These are phyloP conservation scores for Tephrocybe sp. DNA, from an alignment of 768 basidiomycete species.

Conservation along the genomic window DNA sequence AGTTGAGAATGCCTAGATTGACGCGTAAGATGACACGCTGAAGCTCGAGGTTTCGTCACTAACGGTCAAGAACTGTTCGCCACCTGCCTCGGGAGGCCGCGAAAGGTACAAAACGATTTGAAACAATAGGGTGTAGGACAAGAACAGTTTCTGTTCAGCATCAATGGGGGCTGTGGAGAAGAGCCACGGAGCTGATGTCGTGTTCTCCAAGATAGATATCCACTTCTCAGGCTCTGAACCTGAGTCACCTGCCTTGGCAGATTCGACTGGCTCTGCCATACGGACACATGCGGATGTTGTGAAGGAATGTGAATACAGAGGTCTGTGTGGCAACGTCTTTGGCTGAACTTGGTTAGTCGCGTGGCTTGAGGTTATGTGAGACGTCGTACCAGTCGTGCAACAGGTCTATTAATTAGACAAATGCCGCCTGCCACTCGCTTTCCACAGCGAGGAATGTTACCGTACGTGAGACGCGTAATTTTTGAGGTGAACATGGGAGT, in stretches of 20 bases:
- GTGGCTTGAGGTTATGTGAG: too few species aligned
- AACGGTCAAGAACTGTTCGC: conserved; percentile 20
- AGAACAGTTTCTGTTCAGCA: conserved; percentile 15
- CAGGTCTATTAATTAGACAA: not conserved
- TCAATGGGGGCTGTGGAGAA: conserved; percentile 12
- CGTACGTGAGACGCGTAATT: not conserved
- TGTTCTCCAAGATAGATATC: conserved; percentile 22
- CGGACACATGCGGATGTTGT: not conserved
- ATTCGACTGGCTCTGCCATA: not conserved
- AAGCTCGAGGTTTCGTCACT: conserved; percentile 2
- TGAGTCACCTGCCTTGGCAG: not conserved
- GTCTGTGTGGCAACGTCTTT: not conserved
- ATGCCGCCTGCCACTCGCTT: not conserved
- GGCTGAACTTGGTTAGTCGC: not conserved
- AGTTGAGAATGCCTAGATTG: conserved; percentile 20
- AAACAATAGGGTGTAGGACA: conserved; percentile 22
- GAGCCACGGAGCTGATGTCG: conserved; percentile 22
- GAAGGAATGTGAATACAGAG: not conserved
- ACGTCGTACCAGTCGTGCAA: not conserved
- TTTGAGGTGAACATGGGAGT: not conserved
- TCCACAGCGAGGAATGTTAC: not conserved
- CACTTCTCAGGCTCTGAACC: conserved; percentile 11
- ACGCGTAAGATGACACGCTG: not conserved
- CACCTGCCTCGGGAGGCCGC: conserved; percentile 13
- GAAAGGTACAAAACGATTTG: conserved; percentile 25